Evolutionary conservation across 2,329 filamentous ascomycete species (phyloP).

Genomic region (Xenoacremonium recifei): DNA sequence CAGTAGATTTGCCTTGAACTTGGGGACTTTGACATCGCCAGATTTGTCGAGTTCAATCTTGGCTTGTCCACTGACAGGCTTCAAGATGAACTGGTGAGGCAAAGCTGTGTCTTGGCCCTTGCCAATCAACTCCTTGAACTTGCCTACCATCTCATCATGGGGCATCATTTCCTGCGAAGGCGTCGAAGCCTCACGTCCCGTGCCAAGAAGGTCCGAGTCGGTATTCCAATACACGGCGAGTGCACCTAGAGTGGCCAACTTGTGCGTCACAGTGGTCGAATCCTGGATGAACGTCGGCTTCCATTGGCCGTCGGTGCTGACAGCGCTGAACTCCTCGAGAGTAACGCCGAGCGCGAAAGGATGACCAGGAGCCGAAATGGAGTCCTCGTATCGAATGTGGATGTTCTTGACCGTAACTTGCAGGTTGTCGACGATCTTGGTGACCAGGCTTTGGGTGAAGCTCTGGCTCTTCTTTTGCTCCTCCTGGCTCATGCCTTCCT

Average conservation of each 20-base stretch:
- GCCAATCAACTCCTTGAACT: constrained; percentile 79
- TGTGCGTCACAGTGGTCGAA: constrained; percentile 79
- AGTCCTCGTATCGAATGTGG: constrained; percentile 96
- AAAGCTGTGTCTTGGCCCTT: constrained; percentile 54
- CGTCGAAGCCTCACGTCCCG: constrained; percentile 65
- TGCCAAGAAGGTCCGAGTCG: constrained; percentile 79
- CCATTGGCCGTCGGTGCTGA: constrained; percentile 95
- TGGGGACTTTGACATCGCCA: constrained; percentile 73
- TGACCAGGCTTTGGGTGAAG: constrained; percentile 91
- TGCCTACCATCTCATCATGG: constrained; percentile 74
- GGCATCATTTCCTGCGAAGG: constrained; percentile 55
- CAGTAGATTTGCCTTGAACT: constrained; percentile 84
- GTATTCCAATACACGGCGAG: constrained; percentile 98
- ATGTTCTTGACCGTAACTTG: constrained; percentile 99
- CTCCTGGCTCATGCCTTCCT: constrained; percentile 90
- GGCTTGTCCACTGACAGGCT: constrained; percentile 91
- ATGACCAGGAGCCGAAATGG: constrained; percentile 90
- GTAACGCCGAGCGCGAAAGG: constrained; percentile 92
- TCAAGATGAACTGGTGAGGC: constrained; percentile 89
- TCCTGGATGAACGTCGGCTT: constrained; percentile 94
- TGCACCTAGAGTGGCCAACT: constrained; percentile 85
- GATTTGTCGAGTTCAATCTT: constrained; percentile 96
- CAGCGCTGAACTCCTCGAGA: constrained; percentile 92
- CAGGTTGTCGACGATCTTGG: constrained; percentile 97
- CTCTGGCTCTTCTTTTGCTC: constrained; percentile 98